Base-by-base conservation (phyloP, 305 asterid species). In the Fraxinus velutina region DNA sequence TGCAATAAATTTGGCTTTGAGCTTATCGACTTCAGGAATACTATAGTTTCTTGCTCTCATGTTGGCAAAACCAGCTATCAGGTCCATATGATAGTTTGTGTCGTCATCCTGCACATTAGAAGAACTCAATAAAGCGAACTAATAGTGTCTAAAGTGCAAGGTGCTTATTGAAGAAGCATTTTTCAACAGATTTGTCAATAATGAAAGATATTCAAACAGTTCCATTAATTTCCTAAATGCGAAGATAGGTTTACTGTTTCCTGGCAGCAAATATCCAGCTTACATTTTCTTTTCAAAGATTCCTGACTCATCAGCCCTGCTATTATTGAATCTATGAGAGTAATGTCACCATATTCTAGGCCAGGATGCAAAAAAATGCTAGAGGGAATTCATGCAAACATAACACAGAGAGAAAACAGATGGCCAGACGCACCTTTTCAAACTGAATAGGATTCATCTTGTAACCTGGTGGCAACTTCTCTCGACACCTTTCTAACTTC, bases 1-100 rank as follows among this genome's bases (percentile, higher is more conserved):
- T 8, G 92, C 92, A 73, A 88, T 88, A 85, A 90, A 83, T 44
- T 88, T 90, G 78, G 93, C 93, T 80, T 86, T 86, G 50, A 88
- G 90, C 84, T 87, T 90, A 82, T 90, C 93, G 13, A 90, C 92
- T 82, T 90, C 93, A 34, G 90, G 91, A 74, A 90, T 87, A 74
- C 90, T 85, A 42, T 90, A 90, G 82, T 90, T 90, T 83, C 92
- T 85, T 22, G 93, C 92, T 85, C 93, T 86, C 93, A 90, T 88
- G 83, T 90, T 90, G 76, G 92, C 93, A 80, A 88, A 89, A 55
- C 87, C 88, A 71, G 93, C 88, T 71, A 88, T 87, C 73, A 90
- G 47, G 81, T 90, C 93, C 93, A 88, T 87, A 70, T 90, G 93
- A 78, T 79, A 88, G 83, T 90, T 90, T 80, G 92, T 86, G 72